Evolutionary conservation across 1,284 basidiomycete genomes (phyloP), one percentile per base, ranked within the genome.

Genomic region (Mrakiaceae sp.): DNA sequence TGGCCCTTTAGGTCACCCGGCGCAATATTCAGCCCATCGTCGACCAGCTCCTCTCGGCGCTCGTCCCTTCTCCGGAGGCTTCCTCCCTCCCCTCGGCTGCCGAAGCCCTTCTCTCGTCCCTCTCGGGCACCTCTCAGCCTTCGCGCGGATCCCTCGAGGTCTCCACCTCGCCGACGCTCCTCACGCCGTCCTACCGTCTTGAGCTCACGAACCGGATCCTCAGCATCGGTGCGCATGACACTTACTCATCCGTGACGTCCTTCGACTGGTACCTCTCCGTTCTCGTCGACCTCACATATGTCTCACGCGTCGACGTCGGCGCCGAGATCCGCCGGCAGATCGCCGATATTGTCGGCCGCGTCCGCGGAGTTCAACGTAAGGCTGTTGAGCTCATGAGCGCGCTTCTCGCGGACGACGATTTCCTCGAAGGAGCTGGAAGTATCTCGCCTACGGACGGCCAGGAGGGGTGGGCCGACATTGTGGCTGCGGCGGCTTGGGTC

Each of bases 241-340:
- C 87, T 6, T 98, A 96, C 71, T 84, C 86, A 63, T 87, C 94
- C 71, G 82, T 99, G 49, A 81, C 82, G 50, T 92, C 98, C 76
- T 97, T 98, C 72, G 87, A 94, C 71, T 99, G 96, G 96, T 96
- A 92, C 73, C 80, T 98, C 42, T 95, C 93, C 7, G 90, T 94
- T 3, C 83, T 97, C 40, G 82, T 96, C 56, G 90, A 96, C 70
- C 81, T 98, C 2, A 84, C 89, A 0, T 90, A 92, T 72, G 82
- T 97, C 55, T 87, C 87, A 55, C 83, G 84, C 53, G 89, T 86
- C 63, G 79, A 87, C 70, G 80, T 95, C 47, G 91, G 90, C 0
- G 70, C 77, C 0, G 82, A 85, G 70, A 86, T 96, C 67, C 81
- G 86, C 5, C 84, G 88, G 69, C 87, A 92, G 70, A 78, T 98